A percentile compares a stretch with the other conserved stretches of the same genome.
Conservation (phyloP, 169 alveolate species). For the Eimeria falciformis region DNA sequence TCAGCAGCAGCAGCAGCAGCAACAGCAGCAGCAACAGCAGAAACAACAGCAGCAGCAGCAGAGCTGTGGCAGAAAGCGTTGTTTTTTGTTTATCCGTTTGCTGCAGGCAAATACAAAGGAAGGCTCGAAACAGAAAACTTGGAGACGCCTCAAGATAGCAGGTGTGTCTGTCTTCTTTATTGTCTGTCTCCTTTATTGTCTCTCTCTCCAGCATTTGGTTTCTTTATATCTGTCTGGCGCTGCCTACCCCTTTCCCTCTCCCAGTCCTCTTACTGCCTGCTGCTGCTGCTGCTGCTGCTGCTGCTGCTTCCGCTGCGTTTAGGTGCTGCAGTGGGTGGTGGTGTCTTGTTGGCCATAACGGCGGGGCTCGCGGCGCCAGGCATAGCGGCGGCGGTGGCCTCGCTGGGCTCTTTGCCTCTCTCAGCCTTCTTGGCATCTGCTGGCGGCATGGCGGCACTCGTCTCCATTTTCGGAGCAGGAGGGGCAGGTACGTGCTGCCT, state of each 20-base stretch:
- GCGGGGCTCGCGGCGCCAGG: constrained; percentile 94
- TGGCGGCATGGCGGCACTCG: constrained; percentile 87
- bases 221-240: not conserved
- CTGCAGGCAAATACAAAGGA: constrained; percentile 72
- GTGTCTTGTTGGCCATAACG: constrained; percentile 89
- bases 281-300: not conserved
- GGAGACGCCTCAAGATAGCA: constrained; percentile 77
- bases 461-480: constrained; percentile 89
- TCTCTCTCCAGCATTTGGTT: no score
- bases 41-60: not conserved
- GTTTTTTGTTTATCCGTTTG: not conserved
- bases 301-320: constrained; percentile 43
- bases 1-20: not conserved
- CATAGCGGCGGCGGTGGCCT: constrained; percentile 87
- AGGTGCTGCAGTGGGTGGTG: constrained; percentile 92
- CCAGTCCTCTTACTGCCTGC: not conserved
- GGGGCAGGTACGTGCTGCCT: constrained; percentile 83
- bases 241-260: not conserved
- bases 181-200: not conserved
- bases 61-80: not conserved
- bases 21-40: not conserved
- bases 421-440: constrained; percentile 87
- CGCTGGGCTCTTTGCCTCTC: constrained; percentile 71
- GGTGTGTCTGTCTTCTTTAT: not conserved
- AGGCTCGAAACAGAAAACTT: constrained; percentile 71